Evolutionary conservation across 2,329 filamentous ascomycete species (phyloP).

Genomic region (Beauveria medogensis): DNA sequence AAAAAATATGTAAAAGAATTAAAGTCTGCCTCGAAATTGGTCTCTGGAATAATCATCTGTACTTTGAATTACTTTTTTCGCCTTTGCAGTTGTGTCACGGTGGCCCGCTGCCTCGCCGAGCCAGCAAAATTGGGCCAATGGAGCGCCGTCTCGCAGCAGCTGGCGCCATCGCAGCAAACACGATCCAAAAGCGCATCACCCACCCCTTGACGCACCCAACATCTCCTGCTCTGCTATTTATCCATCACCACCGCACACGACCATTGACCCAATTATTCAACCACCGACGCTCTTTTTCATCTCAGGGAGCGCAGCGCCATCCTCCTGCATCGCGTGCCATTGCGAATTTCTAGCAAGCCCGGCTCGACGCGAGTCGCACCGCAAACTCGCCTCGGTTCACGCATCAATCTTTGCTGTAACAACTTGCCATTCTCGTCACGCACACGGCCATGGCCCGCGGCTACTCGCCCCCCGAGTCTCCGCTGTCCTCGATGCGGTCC

Average conservation of each 20-base stretch:
- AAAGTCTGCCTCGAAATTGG: neutral
- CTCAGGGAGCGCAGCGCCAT: conserved; percentile 8
- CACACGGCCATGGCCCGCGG: conserved; percentile 25
- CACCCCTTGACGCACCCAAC: conserved; percentile 4
- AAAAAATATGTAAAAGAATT: neutral
- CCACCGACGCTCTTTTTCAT: conserved; percentile 10
- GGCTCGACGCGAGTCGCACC: neutral
- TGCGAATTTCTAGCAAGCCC: neutral
- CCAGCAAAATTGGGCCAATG: conserved; percentile 11
- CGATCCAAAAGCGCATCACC: neutral
- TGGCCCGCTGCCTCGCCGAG: neutral
- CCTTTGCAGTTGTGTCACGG: neutral
- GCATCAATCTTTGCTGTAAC: no score
- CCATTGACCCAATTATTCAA: neutral
- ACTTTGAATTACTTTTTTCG: no score
- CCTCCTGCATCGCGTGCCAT: conserved; percentile 2
- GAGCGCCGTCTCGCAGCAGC: neutral
- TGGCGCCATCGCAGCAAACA: conserved; percentile 4
- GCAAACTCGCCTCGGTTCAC: neutral
- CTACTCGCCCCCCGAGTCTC: conserved; percentile 35
- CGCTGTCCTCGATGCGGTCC: conserved; percentile 39
- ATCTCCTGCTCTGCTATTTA: neutral
- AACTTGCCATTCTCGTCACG: no score
- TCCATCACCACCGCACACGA: neutral
- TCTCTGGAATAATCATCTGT: no score